Percentiles rank a stretch among this genome's conserved stretches.
Evolutionary conservation across 192 early-diverging fungal species (phyloP).

Genomic region (Entomortierella beljakovae): DNA sequence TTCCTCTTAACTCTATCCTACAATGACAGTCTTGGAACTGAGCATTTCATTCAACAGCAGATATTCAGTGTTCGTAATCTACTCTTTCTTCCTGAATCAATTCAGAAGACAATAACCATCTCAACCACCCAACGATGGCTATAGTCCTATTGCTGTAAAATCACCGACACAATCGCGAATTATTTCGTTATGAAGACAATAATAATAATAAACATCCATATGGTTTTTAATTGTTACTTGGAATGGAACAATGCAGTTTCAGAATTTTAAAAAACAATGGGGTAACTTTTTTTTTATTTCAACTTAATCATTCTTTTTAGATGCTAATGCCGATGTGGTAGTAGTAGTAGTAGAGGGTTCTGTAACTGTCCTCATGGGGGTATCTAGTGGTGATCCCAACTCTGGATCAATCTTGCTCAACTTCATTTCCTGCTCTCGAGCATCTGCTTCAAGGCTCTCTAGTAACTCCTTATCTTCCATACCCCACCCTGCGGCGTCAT

Average conservation of each 20-base stretch:
- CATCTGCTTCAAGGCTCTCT: conserved; percentile 33
- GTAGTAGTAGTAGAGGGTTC: background rate
- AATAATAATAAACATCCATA: too few relatives aligned
- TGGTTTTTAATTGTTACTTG: too few relatives aligned
- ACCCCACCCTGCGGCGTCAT: conserved; percentile 24
- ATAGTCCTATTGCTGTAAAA: too few relatives aligned
- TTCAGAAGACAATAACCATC: too few relatives aligned
- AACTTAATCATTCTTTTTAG: conserved; percentile 37
- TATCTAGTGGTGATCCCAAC: conserved; percentile 19
- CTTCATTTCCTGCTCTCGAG: conserved; percentile 1
- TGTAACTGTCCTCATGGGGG: conserved; percentile 4
- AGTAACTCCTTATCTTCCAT: conserved; percentile 36
- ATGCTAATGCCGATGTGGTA: conserved; percentile 13
- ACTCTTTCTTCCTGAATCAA: too few relatives aligned
- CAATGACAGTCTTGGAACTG: too few relatives aligned
- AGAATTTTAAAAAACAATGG: background rate
- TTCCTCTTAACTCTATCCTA: too few relatives aligned
- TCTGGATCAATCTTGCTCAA: conserved; percentile 1
- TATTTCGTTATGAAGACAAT: too few relatives aligned
- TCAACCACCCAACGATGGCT: too few relatives aligned
- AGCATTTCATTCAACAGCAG: too few relatives aligned
- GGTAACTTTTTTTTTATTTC: conserved; percentile 1
- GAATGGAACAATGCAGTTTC: background rate
- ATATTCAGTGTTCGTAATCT: too few relatives aligned
- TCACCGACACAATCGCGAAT: too few relatives aligned